Percentiles rank a stretch among this genome's conserved stretches.
These are phyloP conservation scores for Candida maris DNA, from an alignment of 805 yeast genomes.

Conservation along the genomic window DNA sequence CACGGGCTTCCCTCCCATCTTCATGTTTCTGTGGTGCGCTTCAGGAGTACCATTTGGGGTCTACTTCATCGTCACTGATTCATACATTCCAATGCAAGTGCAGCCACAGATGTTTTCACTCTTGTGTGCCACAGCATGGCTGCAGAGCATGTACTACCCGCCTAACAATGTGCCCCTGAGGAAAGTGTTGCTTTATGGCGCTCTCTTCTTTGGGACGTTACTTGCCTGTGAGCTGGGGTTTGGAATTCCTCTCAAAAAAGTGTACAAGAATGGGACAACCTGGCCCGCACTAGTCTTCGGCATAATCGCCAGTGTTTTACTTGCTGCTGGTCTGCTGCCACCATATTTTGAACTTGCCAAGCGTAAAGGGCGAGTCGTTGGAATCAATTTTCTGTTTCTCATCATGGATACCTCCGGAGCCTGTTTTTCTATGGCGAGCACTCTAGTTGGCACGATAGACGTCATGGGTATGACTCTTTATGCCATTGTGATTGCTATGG, in stretches of 20 bases:
- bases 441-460: constrained; percentile 61
- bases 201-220: constrained; percentile 38
- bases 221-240: constrained; percentile 68
- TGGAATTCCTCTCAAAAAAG: constrained; percentile 63
- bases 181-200: constrained; percentile 36
- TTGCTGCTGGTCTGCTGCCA: constrained; percentile 79
- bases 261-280: constrained; percentile 37
- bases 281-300: constrained; percentile 88
- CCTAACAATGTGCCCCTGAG: constrained; percentile 44
- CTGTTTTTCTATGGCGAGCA: constrained; percentile 59
- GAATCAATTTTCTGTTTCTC: constrained; percentile 80
- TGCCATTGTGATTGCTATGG: constrained; percentile 68
- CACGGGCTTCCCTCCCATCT: constrained; percentile 77
- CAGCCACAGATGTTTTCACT: constrained; percentile 84
- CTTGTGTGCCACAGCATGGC: constrained; percentile 64
- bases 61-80: constrained; percentile 70
- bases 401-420: constrained; percentile 80
- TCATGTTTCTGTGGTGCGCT: constrained; percentile 86
- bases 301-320: constrained; percentile 66
- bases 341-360: constrained; percentile 84
- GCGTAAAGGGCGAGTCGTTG: constrained; percentile 80
- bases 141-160: constrained; percentile 67
- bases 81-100: constrained; percentile 72
- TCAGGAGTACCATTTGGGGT: constrained; percentile 79
- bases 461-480: constrained; percentile 75